Evolutionary conservation across 768 basidiomycete genomes (phyloP).

Genomic region (Mrakia hoshinonis): DNA sequence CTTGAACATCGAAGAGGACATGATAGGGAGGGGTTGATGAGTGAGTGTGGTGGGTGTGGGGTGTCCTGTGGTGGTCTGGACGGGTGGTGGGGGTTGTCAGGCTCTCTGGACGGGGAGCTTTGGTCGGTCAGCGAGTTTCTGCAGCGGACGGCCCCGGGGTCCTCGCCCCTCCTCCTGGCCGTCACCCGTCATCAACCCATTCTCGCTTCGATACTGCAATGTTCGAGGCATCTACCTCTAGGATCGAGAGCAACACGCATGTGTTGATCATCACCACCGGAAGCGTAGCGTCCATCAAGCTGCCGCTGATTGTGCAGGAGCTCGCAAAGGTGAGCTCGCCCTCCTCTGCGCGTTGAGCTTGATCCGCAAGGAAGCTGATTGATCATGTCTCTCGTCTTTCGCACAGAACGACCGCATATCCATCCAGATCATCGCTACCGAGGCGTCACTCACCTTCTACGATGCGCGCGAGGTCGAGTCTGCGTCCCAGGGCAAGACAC

Average conservation of each 20-base stretch:
- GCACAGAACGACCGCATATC: conserved; percentile 62
- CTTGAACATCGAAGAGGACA: too few species aligned
- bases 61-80: background rate
- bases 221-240: background rate
- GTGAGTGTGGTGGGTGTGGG: background rate
- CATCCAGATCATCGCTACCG: conserved; percentile 76
- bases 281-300: conserved; percentile 92
- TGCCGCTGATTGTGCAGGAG: conserved; percentile 74
- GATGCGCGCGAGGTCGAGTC: conserved; percentile 48
- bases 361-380: background rate
- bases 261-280: conserved; percentile 81
- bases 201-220: conserved; percentile 16
- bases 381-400: background rate
- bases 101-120: background rate
- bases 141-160: background rate
- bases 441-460: conserved; percentile 69
- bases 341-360: background rate
- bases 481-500: conserved; percentile 36
- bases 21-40: background rate
- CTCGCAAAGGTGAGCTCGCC: conserved; percentile 52
- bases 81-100: background rate
- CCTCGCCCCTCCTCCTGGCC: background rate
- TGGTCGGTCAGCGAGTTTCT: background rate
- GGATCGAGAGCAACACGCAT: conserved; percentile 40
- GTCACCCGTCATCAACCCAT: background rate